Base-by-base conservation (phyloP, 495 filamentous ascomycete species). In the Cercophora samala region DNA sequence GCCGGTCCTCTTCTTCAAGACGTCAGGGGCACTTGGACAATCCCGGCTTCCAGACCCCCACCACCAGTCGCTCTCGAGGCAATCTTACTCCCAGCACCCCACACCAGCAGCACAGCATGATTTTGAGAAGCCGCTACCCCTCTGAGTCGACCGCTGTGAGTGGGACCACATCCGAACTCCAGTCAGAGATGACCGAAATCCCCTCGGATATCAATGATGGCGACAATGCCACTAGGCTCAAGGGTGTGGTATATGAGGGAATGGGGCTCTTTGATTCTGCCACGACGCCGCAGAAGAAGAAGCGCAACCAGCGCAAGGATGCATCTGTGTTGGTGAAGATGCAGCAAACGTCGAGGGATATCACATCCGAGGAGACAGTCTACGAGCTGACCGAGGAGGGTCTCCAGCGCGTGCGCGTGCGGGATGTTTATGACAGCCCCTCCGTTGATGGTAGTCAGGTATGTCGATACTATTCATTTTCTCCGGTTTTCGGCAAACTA, bases 251-350 rank as follows among this genome's bases (percentile, higher is more conserved):
- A 58, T 96, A 87, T 83, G 90, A 90, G 4, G 93, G 93, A 9
- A 97, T 97, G 93, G 87, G 89, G 63, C 77, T 94, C 21, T 96
- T 96, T 71, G 93, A 97, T 73, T 89, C 92, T 13, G 93, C 93
- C 8, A 91, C 87, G 1, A 82, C 87, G 63, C 85, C 90, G 59
- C 90, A 90, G 81, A 89, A 89, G 72, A 86, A 90, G 51, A 91
- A 86, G 78, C 86, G 93, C 53, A 97, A 97, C 72, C 93, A 97
- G 76, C 90, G 90, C 68, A 97, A 97, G 72, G 89, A 91, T 64
- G 82, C 80, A 15, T 89, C 84, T 6, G 86, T 91, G 22, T 68
- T 96, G 23, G 84, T 83, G 73, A 83, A 84, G 69, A 91, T 97
- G 82, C 84, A 92, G 69, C 73, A 79, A 32, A 88, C 88, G 19